Base-by-base conservation (phyloP, 495 filamentous ascomycete genomes). In the Polyplosphaeria fusca region DNA sequence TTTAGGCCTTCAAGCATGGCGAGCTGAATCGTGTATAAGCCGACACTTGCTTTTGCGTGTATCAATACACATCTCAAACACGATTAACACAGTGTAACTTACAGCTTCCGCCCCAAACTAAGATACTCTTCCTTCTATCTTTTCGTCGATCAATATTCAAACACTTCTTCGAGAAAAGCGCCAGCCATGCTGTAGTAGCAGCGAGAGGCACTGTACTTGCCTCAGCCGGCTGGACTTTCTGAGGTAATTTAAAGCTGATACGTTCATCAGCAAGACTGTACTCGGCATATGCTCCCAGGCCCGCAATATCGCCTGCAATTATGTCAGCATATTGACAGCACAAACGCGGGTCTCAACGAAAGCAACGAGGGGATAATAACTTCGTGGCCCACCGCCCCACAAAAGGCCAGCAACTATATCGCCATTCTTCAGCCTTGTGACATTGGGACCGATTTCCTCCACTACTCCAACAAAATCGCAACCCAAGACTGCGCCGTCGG, bases 31-130 rank as follows among this genome's bases (percentile, higher is more conserved):
- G 71, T 42, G 38, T 71, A 71, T 0, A 63, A 57, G 2, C 71
- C 70, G 2, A 74, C 71, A 28, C 68, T 71, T 67, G 65, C 67
- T 42, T 7, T 42, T 7, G 19, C 19, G 9, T 42, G 5, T 42
- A 42, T 5, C 19, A 42, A 42, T 5, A 5, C 30, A 35, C 30
- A 14, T 42, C 39, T n/a, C 9, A 42, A 18, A 7, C 13, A 42
- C 39, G 39, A 19, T n/a, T 11, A 5, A 5, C 16, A 42, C 19
- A 5, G 30, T 35, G 13, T 42, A 7, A 42, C 39, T 42, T 42
- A 42, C 39, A 42, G 47, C 70, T 71, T 2, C 70, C 69, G 37
- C 65, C 69, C 69, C 71, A 74, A 1, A 71, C 41, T 19, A 74
- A 46, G 1, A 74, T 46, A 35, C 30, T 25, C n/a, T 14, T 48